Evolutionary conservation across 192 early-diverging fungal species (phyloP), one percentile per base, ranked within the genome.

Genomic region (Glomus cerebriforme): DNA sequence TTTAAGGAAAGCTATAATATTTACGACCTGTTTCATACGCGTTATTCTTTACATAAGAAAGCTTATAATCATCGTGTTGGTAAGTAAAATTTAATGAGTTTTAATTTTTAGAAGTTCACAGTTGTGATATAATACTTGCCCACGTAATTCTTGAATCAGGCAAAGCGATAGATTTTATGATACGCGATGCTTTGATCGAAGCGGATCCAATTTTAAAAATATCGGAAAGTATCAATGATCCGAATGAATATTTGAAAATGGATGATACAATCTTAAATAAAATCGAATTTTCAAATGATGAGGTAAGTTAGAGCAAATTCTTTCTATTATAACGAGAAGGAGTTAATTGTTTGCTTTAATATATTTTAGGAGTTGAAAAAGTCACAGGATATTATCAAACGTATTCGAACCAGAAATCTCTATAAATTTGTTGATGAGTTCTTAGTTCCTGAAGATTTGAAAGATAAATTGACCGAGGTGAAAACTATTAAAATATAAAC

Each of bases 1-100:
- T 88, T 93, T 78, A 96, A 97, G 79, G 97, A 99, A 81, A 92
- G 90, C 0, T 94, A 93, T 79, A 96, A 97, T 63, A 74, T 98
- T 10, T 94, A 94, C 45, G 94, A 96, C 79, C 85, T 95, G 83
- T 95, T 93, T 77, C 94, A 95, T 60, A 93, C 93, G 0, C 88
- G 94, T 0, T 93, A 93, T 78, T 91, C 89, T 78, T 81, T 96
- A 12, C 92, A 92, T 83, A 93, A 94, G 75, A 89, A 91, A 22
- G 90, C 98, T 7, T 99, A 99, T 83, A 94, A 91, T 29, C 98
- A 99, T 81, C 86, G 90, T 60, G 94, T 95, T 6, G 87, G 88
- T 54, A 92, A 87, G 70, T 89, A 31, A 6, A 79, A n/a, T 29
- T 19, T 17, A 17, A 13, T 0, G n/a, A 58, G 32, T 54, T 19